Percentiles rank a stretch among this genome's conserved stretches.
These are phyloP conservation scores for Eucalyptus erythrocorys DNA, from an alignment of 345 rosid genomes.

Conservation along the genomic window DNA sequence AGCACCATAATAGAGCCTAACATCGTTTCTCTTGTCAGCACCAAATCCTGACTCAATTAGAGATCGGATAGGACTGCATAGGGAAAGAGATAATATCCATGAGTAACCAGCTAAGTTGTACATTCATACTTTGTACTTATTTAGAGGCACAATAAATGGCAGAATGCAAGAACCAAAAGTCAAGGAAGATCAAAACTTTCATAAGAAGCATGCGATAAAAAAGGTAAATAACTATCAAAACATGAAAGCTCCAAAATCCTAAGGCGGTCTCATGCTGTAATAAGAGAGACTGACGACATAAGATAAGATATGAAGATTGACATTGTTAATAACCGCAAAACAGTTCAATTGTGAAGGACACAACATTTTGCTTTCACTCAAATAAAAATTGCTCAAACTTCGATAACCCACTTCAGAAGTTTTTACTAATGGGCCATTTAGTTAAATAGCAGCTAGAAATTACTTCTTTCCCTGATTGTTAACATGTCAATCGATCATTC, in stretches of 20 bases:
- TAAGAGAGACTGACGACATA: background rate
- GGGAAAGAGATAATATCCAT: background rate
- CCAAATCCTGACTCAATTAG: constrained; percentile 79
- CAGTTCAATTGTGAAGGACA: background rate
- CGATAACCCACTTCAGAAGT: background rate
- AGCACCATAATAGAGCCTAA: constrained; percentile 88
- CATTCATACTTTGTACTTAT: background rate
- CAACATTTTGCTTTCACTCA: background rate
- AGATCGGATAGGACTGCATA: constrained; percentile 81
- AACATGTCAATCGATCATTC: background rate
- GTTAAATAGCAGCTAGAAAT: background rate
- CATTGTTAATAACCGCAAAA: background rate
- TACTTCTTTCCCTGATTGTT: background rate
- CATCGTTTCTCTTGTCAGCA: constrained; percentile 65
- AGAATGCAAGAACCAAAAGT: background rate
- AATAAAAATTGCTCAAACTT: background rate
- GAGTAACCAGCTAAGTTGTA: background rate
- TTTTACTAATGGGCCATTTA: background rate
- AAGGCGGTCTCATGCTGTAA: background rate
- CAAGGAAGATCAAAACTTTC: background rate
- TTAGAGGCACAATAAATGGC: background rate
- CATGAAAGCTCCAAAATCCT: background rate
- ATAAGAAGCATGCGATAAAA: background rate
- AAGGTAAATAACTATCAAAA: background rate
- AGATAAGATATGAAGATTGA: background rate